phyloP scores from a whole-genome alignment of 1,139 yeast genomes.

The Blastobotrys raffinosifermentans region DNA sequence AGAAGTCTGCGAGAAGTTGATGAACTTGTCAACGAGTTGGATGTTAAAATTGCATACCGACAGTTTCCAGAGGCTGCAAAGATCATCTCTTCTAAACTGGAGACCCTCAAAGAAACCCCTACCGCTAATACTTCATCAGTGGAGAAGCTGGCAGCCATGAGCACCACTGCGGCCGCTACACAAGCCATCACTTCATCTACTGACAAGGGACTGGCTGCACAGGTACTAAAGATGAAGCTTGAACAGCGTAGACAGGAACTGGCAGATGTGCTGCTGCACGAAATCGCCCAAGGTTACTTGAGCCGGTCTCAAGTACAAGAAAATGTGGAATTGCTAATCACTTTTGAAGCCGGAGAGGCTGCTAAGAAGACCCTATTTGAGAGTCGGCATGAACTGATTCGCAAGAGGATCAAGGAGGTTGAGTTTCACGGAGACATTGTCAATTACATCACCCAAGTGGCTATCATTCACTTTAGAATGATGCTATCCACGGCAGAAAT shows the following conservation, averaged over 20 bases:
- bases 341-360: constrained; percentile 40
- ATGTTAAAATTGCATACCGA: constrained; percentile 58
- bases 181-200: constrained; percentile 9
- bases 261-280: constrained; percentile 26
- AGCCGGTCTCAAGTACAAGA: constrained; percentile 27
- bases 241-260: constrained; percentile 28
- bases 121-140: constrained; percentile 6
- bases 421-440: constrained; percentile 52
- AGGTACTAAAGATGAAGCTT: constrained; percentile 19
- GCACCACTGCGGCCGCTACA: constrained; percentile 15
- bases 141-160: constrained; percentile 12
- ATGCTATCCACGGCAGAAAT: constrained; percentile 45
- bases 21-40: constrained; percentile 61
- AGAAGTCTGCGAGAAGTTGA: constrained; percentile 47
- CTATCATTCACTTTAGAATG: constrained; percentile 54
- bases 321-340: constrained; percentile 37
- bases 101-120: constrained; percentile 10
- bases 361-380: constrained; percentile 46
- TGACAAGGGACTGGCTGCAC: constrained; percentile 7
- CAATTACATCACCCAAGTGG: constrained; percentile 51
- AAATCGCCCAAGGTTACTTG: constrained; percentile 33
- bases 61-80: constrained; percentile 52
- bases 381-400: constrained; percentile 42
- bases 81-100: constrained; percentile 33
- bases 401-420: constrained; percentile 41